A percentile compares a stretch with the other conserved stretches of the same genome.
Conservation (phyloP, 176 grass and related monocot genomes). For the Stipa capillata region DNA sequence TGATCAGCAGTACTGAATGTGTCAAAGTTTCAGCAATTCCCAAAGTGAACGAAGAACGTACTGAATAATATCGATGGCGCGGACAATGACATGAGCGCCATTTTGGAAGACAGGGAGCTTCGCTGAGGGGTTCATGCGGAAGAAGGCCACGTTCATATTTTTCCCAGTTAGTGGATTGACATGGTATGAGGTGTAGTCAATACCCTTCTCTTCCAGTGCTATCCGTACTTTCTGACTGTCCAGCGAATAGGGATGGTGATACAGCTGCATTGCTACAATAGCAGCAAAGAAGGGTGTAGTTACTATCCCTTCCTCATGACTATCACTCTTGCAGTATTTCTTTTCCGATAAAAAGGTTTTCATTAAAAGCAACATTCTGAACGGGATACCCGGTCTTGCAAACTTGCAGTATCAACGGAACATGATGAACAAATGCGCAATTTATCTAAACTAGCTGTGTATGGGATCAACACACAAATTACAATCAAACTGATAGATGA, state of each 20-base stretch:
- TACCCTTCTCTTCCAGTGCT: conserved; percentile 78
- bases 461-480: neutral
- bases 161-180: conserved; percentile 69
- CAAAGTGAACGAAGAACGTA: conserved; percentile 8
- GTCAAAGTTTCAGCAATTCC: neutral
- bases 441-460: neutral
- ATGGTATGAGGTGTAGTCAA: conserved; percentile 81
- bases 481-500: neutral
- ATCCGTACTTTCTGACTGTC: conserved; percentile 83
- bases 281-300: neutral
- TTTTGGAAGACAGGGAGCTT: conserved; percentile 91
- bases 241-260: conserved; percentile 77
- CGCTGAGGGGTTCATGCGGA: conserved; percentile 60
- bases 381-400: too few species aligned
- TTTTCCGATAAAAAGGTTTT: too few species aligned
- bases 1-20: neutral
- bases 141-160: conserved; percentile 68
- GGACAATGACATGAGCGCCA: conserved; percentile 62
- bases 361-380: too few species aligned
- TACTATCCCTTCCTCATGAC: neutral
- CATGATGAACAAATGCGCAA: neutral
- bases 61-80: conserved; percentile 50
- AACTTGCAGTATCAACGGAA: neutral
- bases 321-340: neutral
- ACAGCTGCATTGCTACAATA: conserved; percentile 69